Conservation (phyloP, 768 basidiomycete genomes). For the Trametes elegans region DNA sequence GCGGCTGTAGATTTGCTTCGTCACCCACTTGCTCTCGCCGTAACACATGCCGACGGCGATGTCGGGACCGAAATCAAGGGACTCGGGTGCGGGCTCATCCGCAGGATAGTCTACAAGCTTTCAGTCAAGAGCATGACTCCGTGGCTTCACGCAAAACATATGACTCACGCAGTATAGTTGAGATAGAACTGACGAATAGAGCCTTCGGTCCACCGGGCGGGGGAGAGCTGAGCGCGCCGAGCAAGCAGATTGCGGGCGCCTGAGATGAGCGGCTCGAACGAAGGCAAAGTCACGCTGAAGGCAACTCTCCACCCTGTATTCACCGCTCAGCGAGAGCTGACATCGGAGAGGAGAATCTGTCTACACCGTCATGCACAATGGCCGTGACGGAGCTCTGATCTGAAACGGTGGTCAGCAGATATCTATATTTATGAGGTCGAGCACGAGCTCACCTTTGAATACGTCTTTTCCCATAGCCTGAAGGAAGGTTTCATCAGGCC, state of each 20-base stretch:
- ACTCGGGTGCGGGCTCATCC: background rate
- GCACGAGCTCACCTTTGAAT: constrained; percentile 9
- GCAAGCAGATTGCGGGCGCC: constrained; percentile 20
- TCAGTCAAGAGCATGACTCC: no score
- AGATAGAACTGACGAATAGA: constrained; percentile 16
- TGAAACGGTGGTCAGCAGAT: background rate
- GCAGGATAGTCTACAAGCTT: constrained; percentile 1
- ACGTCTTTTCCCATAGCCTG: constrained; percentile 11
- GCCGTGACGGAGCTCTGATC: constrained; percentile 27
- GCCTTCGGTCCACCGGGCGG: constrained; percentile 22
- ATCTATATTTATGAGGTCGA: no score
- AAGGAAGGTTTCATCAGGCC: constrained; percentile 11
- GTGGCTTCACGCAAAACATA: no score
- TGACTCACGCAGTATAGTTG: constrained; percentile 9
- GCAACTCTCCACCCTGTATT: constrained; percentile 42
- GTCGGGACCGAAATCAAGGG: constrained; percentile 24
- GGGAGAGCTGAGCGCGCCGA: constrained; percentile 5
- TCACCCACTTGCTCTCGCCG: constrained; percentile 44
- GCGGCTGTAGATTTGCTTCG: constrained; percentile 40
- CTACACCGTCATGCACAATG: constrained; percentile 38
- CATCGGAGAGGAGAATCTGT: background rate
- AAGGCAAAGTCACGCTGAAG: constrained; percentile 39
- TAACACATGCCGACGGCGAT: constrained; percentile 42
- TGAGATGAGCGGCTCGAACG: constrained; percentile 37
- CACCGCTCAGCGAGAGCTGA: background rate